phyloP scores from a whole-genome alignment of 192 early-diverging fungal species.

The Linnemannia zychae region DNA sequence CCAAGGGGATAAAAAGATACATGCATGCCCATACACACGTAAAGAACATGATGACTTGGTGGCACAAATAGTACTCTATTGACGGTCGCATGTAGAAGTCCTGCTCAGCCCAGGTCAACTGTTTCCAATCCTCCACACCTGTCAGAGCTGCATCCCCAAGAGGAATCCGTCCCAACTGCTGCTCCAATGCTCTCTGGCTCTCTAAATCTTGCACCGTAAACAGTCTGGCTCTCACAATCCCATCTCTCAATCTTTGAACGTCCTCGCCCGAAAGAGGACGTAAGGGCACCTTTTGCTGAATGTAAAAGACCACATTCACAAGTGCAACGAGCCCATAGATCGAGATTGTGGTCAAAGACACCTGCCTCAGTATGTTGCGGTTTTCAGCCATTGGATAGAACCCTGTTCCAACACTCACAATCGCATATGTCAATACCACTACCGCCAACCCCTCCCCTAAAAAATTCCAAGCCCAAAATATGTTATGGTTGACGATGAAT shows the following conservation, averaged over 20 bases:
- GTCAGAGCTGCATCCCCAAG: not conserved
- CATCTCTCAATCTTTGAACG: slow-evolving; percentile 8
- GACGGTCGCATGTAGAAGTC: slow-evolving; percentile 22
- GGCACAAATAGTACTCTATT: slow-evolving; percentile 4
- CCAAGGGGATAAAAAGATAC: slow-evolving; percentile 47
- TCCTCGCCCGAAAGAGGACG: not conserved
- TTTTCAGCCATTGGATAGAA: slow-evolving; percentile 36
- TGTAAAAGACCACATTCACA: slow-evolving; percentile 19
- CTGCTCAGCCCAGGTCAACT: slow-evolving; percentile 10
- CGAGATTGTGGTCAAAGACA: slow-evolving; percentile 9
- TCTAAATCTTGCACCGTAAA: not conserved
- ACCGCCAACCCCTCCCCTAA: slow-evolving; percentile 24
- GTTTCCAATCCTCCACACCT: slow-evolving; percentile 5
- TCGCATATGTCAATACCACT: slow-evolving; percentile 12
- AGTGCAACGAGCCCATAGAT: slow-evolving; percentile 3
- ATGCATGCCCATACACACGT: slow-evolving; percentile 26
- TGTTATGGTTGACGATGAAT: not conserved
- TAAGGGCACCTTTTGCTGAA: slow-evolving; percentile 10
- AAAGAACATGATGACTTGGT: slow-evolving; percentile 15
- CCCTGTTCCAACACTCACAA: slow-evolving; percentile 33
- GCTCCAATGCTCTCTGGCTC: not conserved
- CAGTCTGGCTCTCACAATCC: slow-evolving; percentile 8
- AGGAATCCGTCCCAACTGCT: not conserved
- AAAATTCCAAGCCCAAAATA: slow-evolving; percentile 50
- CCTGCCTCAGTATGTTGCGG: slow-evolving; percentile 8